phyloP scores from a whole-genome alignment of 2,329 filamentous ascomycete genomes.

The Aschersonia sp. region DNA sequence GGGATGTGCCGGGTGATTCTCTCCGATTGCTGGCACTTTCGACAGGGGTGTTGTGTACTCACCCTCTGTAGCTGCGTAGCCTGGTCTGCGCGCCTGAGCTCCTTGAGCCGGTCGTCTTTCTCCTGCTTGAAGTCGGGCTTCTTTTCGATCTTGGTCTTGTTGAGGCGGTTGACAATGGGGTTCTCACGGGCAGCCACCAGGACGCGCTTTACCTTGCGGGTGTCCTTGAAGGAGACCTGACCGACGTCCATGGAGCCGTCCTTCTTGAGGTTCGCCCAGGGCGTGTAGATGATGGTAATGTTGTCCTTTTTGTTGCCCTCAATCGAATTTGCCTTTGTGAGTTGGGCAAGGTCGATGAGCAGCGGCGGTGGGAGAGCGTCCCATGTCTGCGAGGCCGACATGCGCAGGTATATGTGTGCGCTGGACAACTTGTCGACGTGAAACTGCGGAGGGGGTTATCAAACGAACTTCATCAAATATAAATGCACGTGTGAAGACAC shows the following conservation, averaged over 20 bases:
- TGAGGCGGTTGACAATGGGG: conserved; percentile 86
- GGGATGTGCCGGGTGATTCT: too few species aligned
- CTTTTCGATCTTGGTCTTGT: conserved; percentile 87
- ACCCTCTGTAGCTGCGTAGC: conserved; percentile 47
- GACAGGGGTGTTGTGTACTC: conserved; percentile 9
- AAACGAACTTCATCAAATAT: background rate
- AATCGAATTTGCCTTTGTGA: conserved; percentile 98
- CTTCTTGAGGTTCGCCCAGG: conserved; percentile 92
- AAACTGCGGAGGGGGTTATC: conserved; percentile 40
- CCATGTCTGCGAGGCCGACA: conserved; percentile 69
- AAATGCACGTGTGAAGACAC: too few species aligned
- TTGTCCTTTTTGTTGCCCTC: conserved; percentile 99
- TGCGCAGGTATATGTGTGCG: conserved; percentile 87
- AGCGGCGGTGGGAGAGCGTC: conserved; percentile 63
- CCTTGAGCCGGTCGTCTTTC: conserved; percentile 60
- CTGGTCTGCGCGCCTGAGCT: conserved; percentile 58
- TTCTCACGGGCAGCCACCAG: conserved; percentile 75
- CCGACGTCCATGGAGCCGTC: conserved; percentile 91
- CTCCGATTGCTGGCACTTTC: too few species aligned
- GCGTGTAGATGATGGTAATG: conserved; percentile 90
- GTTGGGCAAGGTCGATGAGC: conserved; percentile 78
- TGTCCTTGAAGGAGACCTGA: conserved; percentile 89
- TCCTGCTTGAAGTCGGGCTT: conserved; percentile 73
- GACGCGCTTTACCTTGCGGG: conserved; percentile 68
- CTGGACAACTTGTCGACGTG: conserved; percentile 96